A percentile compares a stretch with the other conserved stretches of the same genome.
These are phyloP conservation scores for Begonia fuchsioides DNA, from an alignment of 306 rosid species.

Conservation along the genomic window DNA sequence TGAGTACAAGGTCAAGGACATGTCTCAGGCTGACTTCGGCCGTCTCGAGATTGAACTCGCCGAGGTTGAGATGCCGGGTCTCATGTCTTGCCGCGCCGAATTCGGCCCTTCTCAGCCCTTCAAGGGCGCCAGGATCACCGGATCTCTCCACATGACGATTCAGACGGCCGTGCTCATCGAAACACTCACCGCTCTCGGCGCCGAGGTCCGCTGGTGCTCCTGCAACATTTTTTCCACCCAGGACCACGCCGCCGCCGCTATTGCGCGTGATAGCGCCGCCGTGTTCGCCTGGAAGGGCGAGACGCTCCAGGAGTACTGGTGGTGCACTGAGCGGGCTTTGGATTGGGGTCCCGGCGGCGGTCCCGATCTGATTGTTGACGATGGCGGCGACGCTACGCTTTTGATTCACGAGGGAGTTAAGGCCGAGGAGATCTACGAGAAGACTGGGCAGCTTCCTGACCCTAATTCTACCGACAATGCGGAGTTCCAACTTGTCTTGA, in stretches of 20 bases:
- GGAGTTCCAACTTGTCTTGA: constrained; percentile 47
- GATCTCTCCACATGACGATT: constrained; percentile 74
- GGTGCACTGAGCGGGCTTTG: constrained; percentile 60
- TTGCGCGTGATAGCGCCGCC: constrained; percentile 50
- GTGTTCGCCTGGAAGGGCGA: constrained; percentile 76
- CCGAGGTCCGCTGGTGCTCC: constrained; percentile 70
- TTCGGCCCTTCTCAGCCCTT: constrained; percentile 57
- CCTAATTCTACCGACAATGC: constrained; percentile 43
- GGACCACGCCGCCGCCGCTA: constrained; percentile 75
- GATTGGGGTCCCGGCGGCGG: constrained; percentile 71
- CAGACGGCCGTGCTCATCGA: constrained; percentile 66
- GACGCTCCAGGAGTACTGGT: constrained; percentile 74
- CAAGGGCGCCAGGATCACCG: constrained; percentile 56
- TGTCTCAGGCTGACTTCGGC: constrained; percentile 59
- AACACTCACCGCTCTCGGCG: constrained; percentile 64
- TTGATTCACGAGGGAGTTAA: constrained; percentile 55
- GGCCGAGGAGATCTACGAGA: constrained; percentile 45
- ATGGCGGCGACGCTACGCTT: constrained; percentile 56
- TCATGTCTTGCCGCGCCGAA: constrained; percentile 41
- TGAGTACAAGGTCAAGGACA: constrained; percentile 65
- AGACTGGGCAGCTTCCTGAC: constrained; percentile 29
- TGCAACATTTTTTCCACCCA: constrained; percentile 79
- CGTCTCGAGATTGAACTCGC: constrained; percentile 52
- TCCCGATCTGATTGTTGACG: constrained; percentile 61
- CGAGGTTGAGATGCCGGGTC: constrained; percentile 71